Evolutionary conservation across 1,284 basidiomycete species (phyloP).

Genomic region (Termitomyces sp.): DNA sequence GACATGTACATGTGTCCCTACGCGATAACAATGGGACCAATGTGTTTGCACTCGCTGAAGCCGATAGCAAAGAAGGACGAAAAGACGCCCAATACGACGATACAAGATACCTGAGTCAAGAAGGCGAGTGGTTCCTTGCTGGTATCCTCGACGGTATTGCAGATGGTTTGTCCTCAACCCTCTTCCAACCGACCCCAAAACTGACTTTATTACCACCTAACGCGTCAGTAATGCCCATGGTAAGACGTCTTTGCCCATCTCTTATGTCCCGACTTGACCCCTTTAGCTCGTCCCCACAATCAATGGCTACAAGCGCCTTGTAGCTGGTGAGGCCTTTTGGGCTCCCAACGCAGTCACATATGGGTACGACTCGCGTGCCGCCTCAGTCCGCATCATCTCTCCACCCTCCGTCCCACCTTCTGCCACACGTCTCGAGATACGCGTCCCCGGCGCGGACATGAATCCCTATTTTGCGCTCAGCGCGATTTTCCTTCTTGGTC

Average conservation of each 20-base stretch:
- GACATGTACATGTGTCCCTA: constrained; percentile 91
- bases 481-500: constrained; percentile 81
- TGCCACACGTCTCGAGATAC: constrained; percentile 85
- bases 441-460: constrained; percentile 96
- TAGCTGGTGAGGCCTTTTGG: constrained; percentile 94
- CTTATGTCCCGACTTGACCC: background rate
- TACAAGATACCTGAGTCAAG: constrained; percentile 78
- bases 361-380: constrained; percentile 92
- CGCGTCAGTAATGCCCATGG: constrained; percentile 56
- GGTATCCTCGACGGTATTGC: constrained; percentile 85
- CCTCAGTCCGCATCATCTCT: constrained; percentile 86
- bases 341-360: constrained; percentile 91
- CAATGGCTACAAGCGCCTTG: constrained; percentile 96
- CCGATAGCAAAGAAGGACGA: constrained; percentile 60
- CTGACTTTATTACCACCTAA: background rate
- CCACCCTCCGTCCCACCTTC: constrained; percentile 79
- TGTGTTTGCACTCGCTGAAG: constrained; percentile 67
- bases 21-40: constrained; percentile 69
- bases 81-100: constrained; percentile 72
- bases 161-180: constrained; percentile 54
- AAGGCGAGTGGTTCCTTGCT: constrained; percentile 90
- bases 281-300: constrained; percentile 85
- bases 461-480: constrained; percentile 87
- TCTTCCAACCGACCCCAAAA: background rate
- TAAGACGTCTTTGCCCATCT: constrained; percentile 21